Evolutionary conservation across 768 basidiomycete species (phyloP), one percentile per base, ranked within the genome.

Genomic region (Pleurotus citrinopileatus): DNA sequence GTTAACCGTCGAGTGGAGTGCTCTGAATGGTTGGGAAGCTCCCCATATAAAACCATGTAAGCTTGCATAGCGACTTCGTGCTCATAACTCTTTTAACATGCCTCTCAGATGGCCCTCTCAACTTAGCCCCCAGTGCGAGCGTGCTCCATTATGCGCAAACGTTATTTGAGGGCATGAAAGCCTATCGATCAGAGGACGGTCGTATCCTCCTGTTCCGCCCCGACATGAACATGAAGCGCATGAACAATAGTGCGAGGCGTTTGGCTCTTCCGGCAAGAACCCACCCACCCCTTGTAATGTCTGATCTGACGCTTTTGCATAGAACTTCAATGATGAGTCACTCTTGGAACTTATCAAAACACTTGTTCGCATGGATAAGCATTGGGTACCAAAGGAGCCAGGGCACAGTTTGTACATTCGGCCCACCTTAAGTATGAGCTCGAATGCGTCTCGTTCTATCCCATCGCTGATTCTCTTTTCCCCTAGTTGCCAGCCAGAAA

Each of bases 161-260:
- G 42, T 76, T 87, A 42, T 96, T 98, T 64, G 95, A 98, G 67
- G 92, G 95, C 15, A 83, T 97, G 82, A 98, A 98, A 67, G 95
- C 95, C 1, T 98, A 96, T 73, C 78, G 86, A 44, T 83, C 86
- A 59, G 69, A 80, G 32, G 71, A 80, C 44, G 94, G 87, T 29
- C 83, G 79, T 23, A 82, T 94, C 19, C 82, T 87, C 15, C 71
- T 98, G 59, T 98, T 98, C 79, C 77, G 95, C 42, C 96, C 95
- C 2, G 92, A 97, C 70, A 91, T 92, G 91, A 97, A 98, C 73
- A 96, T 98, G 94, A 86, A 85, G 64, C 85, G 95, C 23, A 94
- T 98, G 94, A 93, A 92, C 72, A 80, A 60, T 42, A 91, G 88
- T 63, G 94, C 95, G 12, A 60, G 70, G 22, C 83, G 95, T 37